phyloP scores from a whole-genome alignment of 2,329 filamentous ascomycete genomes.

The Cercospora janseana region DNA sequence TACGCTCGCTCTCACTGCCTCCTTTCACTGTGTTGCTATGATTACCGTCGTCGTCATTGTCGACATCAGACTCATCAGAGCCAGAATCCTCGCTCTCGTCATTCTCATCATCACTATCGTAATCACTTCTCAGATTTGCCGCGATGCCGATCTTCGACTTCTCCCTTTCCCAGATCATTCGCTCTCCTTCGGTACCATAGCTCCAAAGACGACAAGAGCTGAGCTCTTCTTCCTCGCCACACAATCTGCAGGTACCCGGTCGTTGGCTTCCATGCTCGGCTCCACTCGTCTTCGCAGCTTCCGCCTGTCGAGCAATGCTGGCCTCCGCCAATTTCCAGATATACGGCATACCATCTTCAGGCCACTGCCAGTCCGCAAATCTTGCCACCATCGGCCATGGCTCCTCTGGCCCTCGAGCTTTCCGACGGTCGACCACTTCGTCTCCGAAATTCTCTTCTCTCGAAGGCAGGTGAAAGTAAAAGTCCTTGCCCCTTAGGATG shows the following conservation, averaged over 20 bases:
- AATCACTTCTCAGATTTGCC: neutral
- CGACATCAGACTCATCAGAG: neutral
- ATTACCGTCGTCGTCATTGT: neutral
- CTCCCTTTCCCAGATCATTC: slow-evolving; percentile 8
- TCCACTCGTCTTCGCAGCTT: neutral
- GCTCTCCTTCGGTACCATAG: neutral
- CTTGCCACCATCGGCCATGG: neutral
- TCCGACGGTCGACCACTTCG: neutral
- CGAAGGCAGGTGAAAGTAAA: neutral
- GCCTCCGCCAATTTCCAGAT: neutral
- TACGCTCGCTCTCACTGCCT: no score
- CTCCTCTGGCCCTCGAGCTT: neutral
- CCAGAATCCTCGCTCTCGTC: neutral
- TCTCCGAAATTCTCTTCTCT: neutral
- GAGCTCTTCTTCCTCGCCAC: neutral
- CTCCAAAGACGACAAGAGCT: neutral
- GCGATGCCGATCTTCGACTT: neutral
- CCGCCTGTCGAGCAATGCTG: neutral
- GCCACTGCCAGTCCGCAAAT: neutral
- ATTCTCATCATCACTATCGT: slow-evolving; percentile 1
- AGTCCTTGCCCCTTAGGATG: neutral
- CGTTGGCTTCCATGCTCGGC: neutral
- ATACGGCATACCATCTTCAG: neutral
- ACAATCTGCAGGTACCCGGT: neutral
- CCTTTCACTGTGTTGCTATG: no score